Evolutionary conservation across 257 asterid species (phyloP).

Genomic region (Misopates orontium): DNA sequence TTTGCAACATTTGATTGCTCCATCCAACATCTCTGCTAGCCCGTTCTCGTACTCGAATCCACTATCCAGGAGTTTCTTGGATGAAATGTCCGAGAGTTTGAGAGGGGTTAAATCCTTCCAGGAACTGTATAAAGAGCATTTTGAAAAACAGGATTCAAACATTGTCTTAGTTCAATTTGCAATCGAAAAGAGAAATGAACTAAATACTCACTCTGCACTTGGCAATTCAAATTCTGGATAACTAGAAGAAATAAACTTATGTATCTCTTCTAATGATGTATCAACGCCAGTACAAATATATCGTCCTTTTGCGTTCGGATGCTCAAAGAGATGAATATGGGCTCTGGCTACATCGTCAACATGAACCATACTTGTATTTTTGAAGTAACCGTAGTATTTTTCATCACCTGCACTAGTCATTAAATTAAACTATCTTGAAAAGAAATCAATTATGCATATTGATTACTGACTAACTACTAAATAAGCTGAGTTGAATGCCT

Average conservation of each 20-base stretch:
- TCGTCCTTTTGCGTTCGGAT: constrained; percentile 40
- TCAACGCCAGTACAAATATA: constrained; percentile 50
- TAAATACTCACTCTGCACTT: constrained; percentile 40
- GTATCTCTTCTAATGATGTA: constrained; percentile 26
- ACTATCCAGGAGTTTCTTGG: background rate
- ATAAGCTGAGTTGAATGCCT: background rate
- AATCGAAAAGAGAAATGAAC: too few relatives aligned
- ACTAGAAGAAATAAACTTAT: constrained; percentile 34
- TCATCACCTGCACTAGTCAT: constrained; percentile 31
- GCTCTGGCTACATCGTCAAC: constrained; percentile 47
- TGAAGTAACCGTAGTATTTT: constrained; percentile 12
- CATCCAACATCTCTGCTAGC: background rate
- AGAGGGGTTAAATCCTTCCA: constrained; percentile 27
- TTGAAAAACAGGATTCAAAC: too few relatives aligned
- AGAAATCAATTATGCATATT: background rate
- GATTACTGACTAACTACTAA: too few relatives aligned
- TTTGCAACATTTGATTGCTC: background rate
- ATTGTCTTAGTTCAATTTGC: too few relatives aligned
- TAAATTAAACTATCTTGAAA: background rate
- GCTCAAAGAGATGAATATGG: constrained; percentile 42
- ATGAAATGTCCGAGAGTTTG: constrained; percentile 16
- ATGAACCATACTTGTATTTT: constrained; percentile 33
- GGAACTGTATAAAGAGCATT: constrained; percentile 11
- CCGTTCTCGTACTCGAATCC: constrained; percentile 1
- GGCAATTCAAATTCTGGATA: constrained; percentile 45